Base-by-base conservation (phyloP, 805 yeast species). In the Diddensiella transvaalensis region DNA sequence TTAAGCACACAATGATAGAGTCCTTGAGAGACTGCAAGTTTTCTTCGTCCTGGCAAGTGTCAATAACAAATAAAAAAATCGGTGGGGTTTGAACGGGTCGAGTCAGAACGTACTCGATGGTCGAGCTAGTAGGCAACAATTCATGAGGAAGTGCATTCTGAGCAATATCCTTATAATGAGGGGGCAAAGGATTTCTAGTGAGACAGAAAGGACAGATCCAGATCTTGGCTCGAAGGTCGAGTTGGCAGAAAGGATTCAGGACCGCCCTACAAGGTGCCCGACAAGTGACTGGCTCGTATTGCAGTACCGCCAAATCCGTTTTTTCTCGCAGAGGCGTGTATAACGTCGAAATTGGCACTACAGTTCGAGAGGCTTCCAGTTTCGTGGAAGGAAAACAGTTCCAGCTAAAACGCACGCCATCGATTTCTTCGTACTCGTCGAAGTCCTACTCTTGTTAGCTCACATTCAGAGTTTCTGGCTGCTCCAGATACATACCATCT, bases 261-360 rank as follows among this genome's bases (percentile, higher is more conserved):
- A 88, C 81, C 3, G 90, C 83, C 55, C 87, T 82, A 75, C 99
- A 93, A 50, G 80, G 80, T 22, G 82, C 78, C 47, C 89, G 77
- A 71, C 97, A 90, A 38, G 79, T 69, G 44, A 82, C 81, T 10
- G 97, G 97, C 65, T 90, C 96, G 67, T 89, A 88, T 59, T 79
- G 79, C 48, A 91, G 88, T 46, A 86, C 70, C 15, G 87, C 83
- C 53, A 88, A 72, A 54, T 83, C 89, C 51, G 83, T 85, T 56
- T 86, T 79, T 49, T 79, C 80, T 60, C 87, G 81, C 59, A 93
- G 76, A 5, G 99, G 99, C n/a, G 97, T 90, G 73, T 89, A 93
- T 53, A 93, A 71, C 48, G 96, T 84, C 37, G 97, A 96, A 32
- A 93, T 83, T 10, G 99, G 99, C 26, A 93, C 90, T 17, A 91